These are phyloP conservation scores for Tulasnella sp. DNA, from an alignment of 768 basidiomycete species.

Conservation along the genomic window DNA sequence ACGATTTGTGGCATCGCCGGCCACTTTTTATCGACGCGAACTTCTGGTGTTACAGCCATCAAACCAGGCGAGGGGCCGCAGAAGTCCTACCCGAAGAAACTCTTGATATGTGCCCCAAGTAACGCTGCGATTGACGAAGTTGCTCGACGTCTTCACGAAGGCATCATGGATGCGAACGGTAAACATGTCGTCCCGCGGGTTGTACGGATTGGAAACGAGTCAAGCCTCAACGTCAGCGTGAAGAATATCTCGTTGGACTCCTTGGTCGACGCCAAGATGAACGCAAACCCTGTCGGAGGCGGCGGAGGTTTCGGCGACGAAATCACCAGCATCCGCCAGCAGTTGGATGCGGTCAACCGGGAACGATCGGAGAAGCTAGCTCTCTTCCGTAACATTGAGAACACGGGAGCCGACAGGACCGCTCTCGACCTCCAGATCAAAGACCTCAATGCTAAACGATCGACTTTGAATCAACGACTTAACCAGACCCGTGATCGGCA, in stretches of 20 bases:
- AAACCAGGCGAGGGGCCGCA: conserved; percentile 37
- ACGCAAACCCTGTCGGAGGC: conserved; percentile 26
- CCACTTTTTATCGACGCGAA: conserved; percentile 55
- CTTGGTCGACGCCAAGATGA: conserved; percentile 39
- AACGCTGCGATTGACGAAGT: conserved; percentile 99
- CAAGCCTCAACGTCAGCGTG: conserved; percentile 61
- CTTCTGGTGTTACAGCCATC: conserved; percentile 37
- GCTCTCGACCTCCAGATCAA: conserved; percentile 62
- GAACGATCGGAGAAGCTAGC: conserved; percentile 45
- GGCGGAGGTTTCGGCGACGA: conserved; percentile 28
- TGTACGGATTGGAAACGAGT: conserved; percentile 77
- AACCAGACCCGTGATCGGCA: conserved; percentile 73
- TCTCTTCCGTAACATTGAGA: conserved; percentile 40
- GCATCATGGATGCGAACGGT: conserved; percentile 48
- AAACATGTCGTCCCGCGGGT: conserved; percentile 53
- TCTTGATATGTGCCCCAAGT: conserved; percentile 91
- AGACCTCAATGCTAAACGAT: conserved; percentile 50
- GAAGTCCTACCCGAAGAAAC: conserved; percentile 45
- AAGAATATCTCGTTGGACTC: conserved; percentile 79
- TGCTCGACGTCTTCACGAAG: conserved; percentile 70
- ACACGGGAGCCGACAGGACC: conserved; percentile 26
- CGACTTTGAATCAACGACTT: conserved; percentile 50
- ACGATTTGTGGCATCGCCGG: conserved; percentile 94
- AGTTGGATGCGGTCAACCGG: conserved; percentile 57
- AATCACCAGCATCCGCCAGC: conserved; percentile 45